phyloP scores from a whole-genome alignment of 106 monocot species.

The Dendrobium officinale region DNA sequence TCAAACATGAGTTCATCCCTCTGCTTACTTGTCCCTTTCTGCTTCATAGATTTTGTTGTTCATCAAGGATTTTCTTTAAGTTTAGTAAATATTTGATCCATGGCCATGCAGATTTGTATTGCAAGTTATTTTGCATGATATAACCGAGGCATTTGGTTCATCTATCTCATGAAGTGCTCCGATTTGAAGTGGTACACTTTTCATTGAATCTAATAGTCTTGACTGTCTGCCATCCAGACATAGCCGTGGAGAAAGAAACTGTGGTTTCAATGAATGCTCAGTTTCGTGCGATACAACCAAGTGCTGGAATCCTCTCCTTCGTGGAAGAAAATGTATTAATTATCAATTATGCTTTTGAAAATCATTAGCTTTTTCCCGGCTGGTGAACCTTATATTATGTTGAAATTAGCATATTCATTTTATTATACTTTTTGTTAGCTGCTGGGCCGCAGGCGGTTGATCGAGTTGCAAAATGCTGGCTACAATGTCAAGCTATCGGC shows the following conservation, averaged over 20 bases:
- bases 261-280: slow-evolving; percentile 79
- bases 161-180: slow-evolving; percentile 3
- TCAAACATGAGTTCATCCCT: neutral
- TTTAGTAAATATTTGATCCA: neutral
- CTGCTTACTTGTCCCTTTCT: neutral
- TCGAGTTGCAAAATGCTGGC: slow-evolving; percentile 74
- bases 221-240: slow-evolving; percentile 27
- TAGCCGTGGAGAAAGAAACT: slow-evolving; percentile 41
- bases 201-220: neutral
- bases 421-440: slow-evolving; percentile 41
- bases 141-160: neutral
- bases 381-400: neutral
- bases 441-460: slow-evolving; percentile 78
- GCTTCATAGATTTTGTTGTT: neutral
- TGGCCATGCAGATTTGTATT: neutral
- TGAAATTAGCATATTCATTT: slow-evolving; percentile 2
- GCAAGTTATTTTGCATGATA: neutral
- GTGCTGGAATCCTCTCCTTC: slow-evolving; percentile 79
- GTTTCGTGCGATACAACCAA: slow-evolving; percentile 91
- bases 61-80: neutral
- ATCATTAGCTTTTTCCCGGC: neutral
- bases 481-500: slow-evolving; percentile 84
- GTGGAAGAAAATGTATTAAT: slow-evolving; percentile 88
- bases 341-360: neutral
- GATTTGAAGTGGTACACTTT: slow-evolving; percentile 1